Base-by-base conservation (phyloP, 441 rosid species). In the Rhodomyrtus psidioides region DNA sequence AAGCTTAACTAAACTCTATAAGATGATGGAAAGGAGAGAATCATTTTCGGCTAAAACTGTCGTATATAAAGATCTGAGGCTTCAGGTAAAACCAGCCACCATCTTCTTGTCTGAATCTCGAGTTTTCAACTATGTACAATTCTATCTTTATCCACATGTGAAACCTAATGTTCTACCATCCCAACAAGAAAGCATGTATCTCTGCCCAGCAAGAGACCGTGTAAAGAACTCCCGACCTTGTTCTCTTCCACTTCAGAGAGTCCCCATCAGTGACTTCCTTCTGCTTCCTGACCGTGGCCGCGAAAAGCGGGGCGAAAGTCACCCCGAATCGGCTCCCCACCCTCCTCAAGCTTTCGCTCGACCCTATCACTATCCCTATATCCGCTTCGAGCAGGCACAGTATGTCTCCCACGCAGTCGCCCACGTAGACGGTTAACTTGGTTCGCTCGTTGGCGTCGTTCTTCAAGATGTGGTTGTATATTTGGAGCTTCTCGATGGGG, bases 371-470 rank as follows among this genome's bases (percentile, higher is more conserved):
- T 4, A 91, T 86, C 59, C 93, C 93, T 83, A 91, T 86, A 75
- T 90, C 92, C 2, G 93, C 93, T 82, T 91, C 85, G 1, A 91
- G 91, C 87, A 91, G 86, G 88, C 93, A 90, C 30, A 91, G 93
- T 55, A 91, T 81, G 86, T 91, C 93, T 9, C 90, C 91, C 4
- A 87, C 83, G 4, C 89, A 83, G 30, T 89, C 91, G 59, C 93
- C 93, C 13, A 90, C 87, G 59, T 90, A 91, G 62, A 90, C 85
- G 14, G 93, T 88, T 74, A 91, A 87, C 84, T 81, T 39, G 39
- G 54, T 6, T 19, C n/a, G 39, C 39, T 54, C 19, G 9, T 51
- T 3, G n/a, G 39, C 10, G 2, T 17, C 24, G n/a, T 21, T 39
- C 46, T 82, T 54, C 84, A 30, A 8, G 46, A 82, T 82, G 60